phyloP scores from a whole-genome alignment of 371 early-diverging fungal genomes.

The Synchytrium microbalum region DNA sequence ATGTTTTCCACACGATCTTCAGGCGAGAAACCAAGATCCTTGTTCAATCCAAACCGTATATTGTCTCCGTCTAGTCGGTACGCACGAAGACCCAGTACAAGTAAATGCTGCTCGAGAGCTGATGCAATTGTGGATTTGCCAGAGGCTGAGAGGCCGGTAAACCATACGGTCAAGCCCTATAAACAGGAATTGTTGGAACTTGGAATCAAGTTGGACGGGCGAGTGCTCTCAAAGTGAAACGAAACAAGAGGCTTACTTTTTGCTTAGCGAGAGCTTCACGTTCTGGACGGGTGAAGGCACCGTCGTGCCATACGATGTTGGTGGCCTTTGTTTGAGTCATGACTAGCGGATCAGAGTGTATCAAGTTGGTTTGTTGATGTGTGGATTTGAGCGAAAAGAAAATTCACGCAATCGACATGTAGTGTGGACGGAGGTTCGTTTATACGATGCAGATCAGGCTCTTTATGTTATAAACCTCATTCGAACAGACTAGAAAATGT shows the following conservation, averaged over 20 bases:
- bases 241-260: slow-evolving; percentile 37
- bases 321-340: slow-evolving; percentile 56
- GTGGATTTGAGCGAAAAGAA: no score
- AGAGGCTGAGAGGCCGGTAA: slow-evolving; percentile 89
- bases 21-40: slow-evolving; percentile 79
- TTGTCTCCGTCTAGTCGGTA: slow-evolving; percentile 95
- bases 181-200: slow-evolving; percentile 2
- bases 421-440: no score
- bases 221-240: background rate
- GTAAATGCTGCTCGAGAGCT: slow-evolving; percentile 78
- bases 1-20: slow-evolving; percentile 90
- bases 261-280: slow-evolving; percentile 64
- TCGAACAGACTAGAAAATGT: no score
- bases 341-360: no score
- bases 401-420: no score
- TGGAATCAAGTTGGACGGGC: slow-evolving; percentile 3
- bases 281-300: slow-evolving; percentile 64
- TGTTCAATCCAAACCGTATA: slow-evolving; percentile 90
- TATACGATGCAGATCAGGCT: no score
- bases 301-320: slow-evolving; percentile 89
- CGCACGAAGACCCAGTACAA: slow-evolving; percentile 59
- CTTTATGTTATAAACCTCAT: no score
- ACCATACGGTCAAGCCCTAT: slow-evolving; percentile 82
- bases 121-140: slow-evolving; percentile 89
- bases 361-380: no score